phyloP scores from a whole-genome alignment of 179 eudicot species.

The Heliamphora pulchella region DNA sequence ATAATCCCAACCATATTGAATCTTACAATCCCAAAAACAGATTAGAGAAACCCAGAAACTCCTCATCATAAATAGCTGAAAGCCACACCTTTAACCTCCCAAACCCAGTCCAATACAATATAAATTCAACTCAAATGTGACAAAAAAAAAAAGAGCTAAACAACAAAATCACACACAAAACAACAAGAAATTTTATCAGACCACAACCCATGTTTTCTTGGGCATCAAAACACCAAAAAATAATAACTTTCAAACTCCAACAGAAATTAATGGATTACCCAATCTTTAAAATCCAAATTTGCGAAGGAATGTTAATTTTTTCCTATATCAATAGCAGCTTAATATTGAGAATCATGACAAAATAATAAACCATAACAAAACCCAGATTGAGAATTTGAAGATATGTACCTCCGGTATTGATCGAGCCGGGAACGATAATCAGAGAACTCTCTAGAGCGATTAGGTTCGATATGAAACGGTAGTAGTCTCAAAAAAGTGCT shows the following conservation, averaged over 20 bases:
- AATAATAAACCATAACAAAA: neutral
- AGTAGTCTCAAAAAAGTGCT: neutral
- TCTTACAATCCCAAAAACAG: neutral
- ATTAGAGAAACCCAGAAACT: neutral
- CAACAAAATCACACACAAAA: neutral
- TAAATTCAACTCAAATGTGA: neutral
- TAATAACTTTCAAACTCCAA: neutral
- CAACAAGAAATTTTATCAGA: neutral
- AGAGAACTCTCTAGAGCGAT: neutral
- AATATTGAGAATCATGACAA: neutral
- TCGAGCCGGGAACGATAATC: neutral
- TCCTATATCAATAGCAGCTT: neutral
- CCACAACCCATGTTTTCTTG: neutral
- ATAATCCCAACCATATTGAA: neutral
- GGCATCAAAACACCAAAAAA: neutral
- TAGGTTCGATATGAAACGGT: no score
- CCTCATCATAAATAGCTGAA: neutral
- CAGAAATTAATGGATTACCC: neutral
- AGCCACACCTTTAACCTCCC: neutral
- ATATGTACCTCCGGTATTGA: conserved; percentile 6
- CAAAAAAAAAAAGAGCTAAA: neutral
- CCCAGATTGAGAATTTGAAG: neutral
- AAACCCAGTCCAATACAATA: neutral
- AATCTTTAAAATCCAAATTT: neutral
- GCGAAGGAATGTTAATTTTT: neutral